phyloP scores from a whole-genome alignment of 345 rosid species.

The Populus davidiana region DNA sequence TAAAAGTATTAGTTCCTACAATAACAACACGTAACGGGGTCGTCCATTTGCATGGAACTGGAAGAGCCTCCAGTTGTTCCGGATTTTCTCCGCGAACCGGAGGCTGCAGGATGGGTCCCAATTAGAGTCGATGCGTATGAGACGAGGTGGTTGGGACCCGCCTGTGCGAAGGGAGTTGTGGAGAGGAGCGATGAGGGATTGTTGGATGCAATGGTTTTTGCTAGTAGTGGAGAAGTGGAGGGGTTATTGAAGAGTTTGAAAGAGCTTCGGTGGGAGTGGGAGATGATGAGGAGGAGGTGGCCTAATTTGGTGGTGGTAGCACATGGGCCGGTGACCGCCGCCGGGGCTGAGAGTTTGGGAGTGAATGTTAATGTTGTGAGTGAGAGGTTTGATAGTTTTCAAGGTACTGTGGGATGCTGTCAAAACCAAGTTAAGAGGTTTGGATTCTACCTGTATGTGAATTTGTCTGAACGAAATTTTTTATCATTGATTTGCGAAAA shows the following conservation, averaged over 20 bases:
- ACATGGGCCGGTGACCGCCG: conserved; percentile 59
- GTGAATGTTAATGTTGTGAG: conserved; percentile 49
- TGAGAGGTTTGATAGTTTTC: conserved; percentile 36
- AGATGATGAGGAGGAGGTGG: conserved; percentile 43
- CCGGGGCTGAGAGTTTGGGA: conserved; percentile 49
- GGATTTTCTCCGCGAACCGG: conserved; percentile 38
- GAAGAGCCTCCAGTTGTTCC: conserved; percentile 63
- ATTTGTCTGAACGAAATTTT: conserved; percentile 7
- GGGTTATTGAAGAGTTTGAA: conserved; percentile 43
- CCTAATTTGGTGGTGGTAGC: conserved; percentile 46
- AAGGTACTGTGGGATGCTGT: conserved; percentile 47
- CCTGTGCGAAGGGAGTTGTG: conserved; percentile 37
- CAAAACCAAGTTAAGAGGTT: conserved; percentile 19
- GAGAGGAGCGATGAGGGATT: conserved; percentile 18
- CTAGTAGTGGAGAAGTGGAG: conserved; percentile 56
- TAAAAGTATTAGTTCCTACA: conserved; percentile 36
- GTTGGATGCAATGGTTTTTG: conserved; percentile 45
- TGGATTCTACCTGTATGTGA: conserved; percentile 11
- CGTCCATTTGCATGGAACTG: conserved; percentile 35
- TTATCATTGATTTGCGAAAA: not conserved
- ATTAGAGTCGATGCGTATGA: conserved; percentile 51
- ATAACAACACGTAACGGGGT: conserved; percentile 43
- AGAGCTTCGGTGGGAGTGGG: conserved; percentile 54
- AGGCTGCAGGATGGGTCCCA: conserved; percentile 41
- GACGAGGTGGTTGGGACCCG: conserved; percentile 56